A percentile compares a stretch with the other conserved stretches of the same genome.
These are phyloP conservation scores for Porodaedalea pini DNA, from an alignment of 1,284 basidiomycete species.

Conservation along the genomic window DNA sequence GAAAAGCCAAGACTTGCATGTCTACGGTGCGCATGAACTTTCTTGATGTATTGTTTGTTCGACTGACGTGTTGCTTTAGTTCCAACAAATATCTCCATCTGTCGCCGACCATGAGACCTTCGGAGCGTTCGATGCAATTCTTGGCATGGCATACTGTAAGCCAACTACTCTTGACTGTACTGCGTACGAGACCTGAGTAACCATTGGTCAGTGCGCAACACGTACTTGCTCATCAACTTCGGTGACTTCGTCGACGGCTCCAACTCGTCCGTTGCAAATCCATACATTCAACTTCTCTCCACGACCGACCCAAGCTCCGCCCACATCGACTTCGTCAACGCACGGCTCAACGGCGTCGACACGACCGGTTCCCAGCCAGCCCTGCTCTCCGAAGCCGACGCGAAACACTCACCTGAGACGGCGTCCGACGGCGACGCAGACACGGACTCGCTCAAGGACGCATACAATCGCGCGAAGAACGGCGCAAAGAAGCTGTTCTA, in stretches of 20 bases:
- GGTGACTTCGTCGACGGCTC: slow-evolving; percentile 29
- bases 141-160: slow-evolving; percentile 28
- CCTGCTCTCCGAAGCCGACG: slow-evolving; percentile 19
- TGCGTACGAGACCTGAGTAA: not conserved
- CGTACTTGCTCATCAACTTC: slow-evolving; percentile 24
- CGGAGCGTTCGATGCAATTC: slow-evolving; percentile 24
- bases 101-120: slow-evolving; percentile 13
- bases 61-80: slow-evolving; percentile 20
- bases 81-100: slow-evolving; percentile 23
- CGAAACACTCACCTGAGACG: slow-evolving; percentile 15
- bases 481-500: slow-evolving; percentile 11
- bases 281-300: slow-evolving; percentile 26
- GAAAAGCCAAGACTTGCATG: slow-evolving; percentile 15
- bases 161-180: not conserved
- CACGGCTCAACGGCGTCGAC: slow-evolving; percentile 22
- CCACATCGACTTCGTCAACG: slow-evolving; percentile 25
- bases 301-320: slow-evolving; percentile 21
- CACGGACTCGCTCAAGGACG: slow-evolving; percentile 4
- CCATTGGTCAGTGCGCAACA: slow-evolving; percentile 23
- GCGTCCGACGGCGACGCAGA: not conserved
- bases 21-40: slow-evolving; percentile 19
- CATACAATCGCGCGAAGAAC: not conserved
- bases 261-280: slow-evolving; percentile 20
- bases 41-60: slow-evolving; percentile 4
- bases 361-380: slow-evolving; percentile 22